These are phyloP conservation scores for Barnettozyma botsteinii DNA, from an alignment of 805 yeast species.

Conservation along the genomic window DNA sequence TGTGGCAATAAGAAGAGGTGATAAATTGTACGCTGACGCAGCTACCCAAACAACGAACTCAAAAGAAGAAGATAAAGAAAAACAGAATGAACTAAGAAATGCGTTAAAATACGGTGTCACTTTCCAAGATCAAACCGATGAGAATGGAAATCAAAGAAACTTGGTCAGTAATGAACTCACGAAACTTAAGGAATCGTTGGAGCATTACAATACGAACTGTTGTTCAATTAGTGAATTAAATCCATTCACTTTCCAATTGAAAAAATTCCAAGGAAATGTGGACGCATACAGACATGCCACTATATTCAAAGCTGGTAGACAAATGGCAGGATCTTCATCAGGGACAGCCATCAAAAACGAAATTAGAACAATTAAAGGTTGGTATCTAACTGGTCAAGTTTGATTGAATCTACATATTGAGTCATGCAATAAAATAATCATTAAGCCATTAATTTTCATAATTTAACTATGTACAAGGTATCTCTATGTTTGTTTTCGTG, in stretches of 20 bases:
- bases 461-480: conserved; percentile 4
- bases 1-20: conserved; percentile 38
- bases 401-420: conserved; percentile 5
- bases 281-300: conserved; percentile 19
- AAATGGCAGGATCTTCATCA: conserved; percentile 16
- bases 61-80: conserved; percentile 1
- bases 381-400: conserved; percentile 34
- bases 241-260: conserved; percentile 27
- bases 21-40: conserved; percentile 32
- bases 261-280: conserved; percentile 21
- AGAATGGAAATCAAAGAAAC: conserved; percentile 3
- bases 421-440: neutral
- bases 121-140: conserved; percentile 11
- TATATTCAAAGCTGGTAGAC: conserved; percentile 22
- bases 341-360: conserved; percentile 23
- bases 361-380: conserved; percentile 36
- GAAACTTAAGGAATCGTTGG: conserved; percentile 26
- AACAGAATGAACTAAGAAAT: conserved; percentile 2
- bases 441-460: conserved; percentile 1
- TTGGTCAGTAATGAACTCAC: conserved; percentile 25
- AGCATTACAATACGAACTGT: conserved; percentile 22
- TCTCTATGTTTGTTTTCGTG: neutral
- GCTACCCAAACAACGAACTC: conserved; percentile 23
- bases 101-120: conserved; percentile 10
- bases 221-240: conserved; percentile 18